These are phyloP conservation scores for Penicillium bialowiezense DNA, from an alignment of 495 filamentous ascomycete species.

Conservation along the genomic window DNA sequence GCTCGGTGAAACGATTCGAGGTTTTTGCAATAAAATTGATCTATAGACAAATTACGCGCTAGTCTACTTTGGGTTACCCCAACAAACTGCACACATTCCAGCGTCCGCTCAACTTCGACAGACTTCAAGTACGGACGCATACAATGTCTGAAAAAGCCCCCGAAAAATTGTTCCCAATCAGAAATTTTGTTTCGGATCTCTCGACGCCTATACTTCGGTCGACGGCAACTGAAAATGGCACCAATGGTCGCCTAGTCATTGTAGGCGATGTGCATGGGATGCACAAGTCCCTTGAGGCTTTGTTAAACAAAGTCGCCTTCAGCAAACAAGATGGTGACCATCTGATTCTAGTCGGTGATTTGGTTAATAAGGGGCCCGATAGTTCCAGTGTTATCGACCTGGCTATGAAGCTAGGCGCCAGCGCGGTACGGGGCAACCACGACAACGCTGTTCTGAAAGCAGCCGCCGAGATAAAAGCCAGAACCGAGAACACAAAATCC, in stretches of 20 bases:
- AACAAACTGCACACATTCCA: no score
- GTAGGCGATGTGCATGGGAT: constrained; percentile 24
- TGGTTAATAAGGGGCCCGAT: constrained; percentile 21
- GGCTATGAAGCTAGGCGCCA: constrained; percentile 52
- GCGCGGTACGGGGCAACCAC: constrained; percentile 80
- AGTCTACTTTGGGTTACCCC: no score
- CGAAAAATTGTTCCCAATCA: constrained; percentile 21
- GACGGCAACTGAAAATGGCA: constrained; percentile 1
- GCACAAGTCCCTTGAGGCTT: constrained; percentile 18
- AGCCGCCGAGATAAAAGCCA: constrained; percentile 9
- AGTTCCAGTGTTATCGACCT: constrained; percentile 19
- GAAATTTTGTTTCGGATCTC: constrained; percentile 21
- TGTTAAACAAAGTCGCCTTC: constrained; percentile 16
- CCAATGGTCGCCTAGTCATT: constrained; percentile 17
- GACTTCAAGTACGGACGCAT: no score
- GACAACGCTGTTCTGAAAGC: constrained; percentile 67
- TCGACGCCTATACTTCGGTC: constrained; percentile 7
- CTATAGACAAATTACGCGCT: no score
- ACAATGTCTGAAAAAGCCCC: no score
- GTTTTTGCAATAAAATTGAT: no score
- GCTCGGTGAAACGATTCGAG: no score
- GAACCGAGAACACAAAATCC: background rate
- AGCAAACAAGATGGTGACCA: constrained; percentile 15
- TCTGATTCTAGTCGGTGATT: constrained; percentile 15
- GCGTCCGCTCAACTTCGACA: no score